A percentile compares a stretch with the other conserved stretches of the same genome.
These are phyloP conservation scores for Xylaria sp. DNA, from an alignment of 2,329 filamentous ascomycete genomes.

Conservation along the genomic window DNA sequence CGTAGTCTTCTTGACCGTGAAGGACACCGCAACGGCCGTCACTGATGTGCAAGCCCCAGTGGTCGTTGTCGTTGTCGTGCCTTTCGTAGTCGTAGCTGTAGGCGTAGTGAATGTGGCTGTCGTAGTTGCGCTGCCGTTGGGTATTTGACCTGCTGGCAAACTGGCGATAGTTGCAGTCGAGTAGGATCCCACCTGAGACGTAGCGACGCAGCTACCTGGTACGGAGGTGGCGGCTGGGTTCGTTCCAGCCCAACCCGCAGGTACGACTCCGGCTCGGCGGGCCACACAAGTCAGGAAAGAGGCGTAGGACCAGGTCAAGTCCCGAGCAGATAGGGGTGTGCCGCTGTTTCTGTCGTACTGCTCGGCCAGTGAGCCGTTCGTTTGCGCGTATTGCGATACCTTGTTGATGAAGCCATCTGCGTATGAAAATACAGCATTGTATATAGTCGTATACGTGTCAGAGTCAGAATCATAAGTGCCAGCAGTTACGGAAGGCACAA, in stretches of 20 bases:
- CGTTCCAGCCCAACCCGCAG: constrained; percentile 58
- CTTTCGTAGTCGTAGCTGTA: constrained; percentile 38
- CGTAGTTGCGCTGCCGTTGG: constrained; percentile 40
- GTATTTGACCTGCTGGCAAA: constrained; percentile 58
- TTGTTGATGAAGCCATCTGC: constrained; percentile 67
- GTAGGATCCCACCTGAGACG: constrained; percentile 58
- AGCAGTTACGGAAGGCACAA: constrained; percentile 60
- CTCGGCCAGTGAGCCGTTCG: constrained; percentile 70
- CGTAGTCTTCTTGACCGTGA: constrained; percentile 64
- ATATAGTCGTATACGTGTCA: constrained; percentile 58
- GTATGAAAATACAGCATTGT: constrained; percentile 61
- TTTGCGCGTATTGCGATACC: constrained; percentile 65
- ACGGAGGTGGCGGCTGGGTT: constrained; percentile 52
- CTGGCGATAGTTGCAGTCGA: constrained; percentile 51
- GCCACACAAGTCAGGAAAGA: constrained; percentile 66
- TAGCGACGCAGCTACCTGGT: constrained; percentile 54
- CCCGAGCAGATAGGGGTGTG: constrained; percentile 64
- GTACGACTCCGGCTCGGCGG: constrained; percentile 60
- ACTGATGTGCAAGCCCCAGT: constrained; percentile 46
- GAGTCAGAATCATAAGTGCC: constrained; percentile 65
- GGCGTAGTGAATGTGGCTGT: constrained; percentile 34
- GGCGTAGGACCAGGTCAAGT: constrained; percentile 56
- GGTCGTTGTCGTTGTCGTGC: constrained; percentile 24
- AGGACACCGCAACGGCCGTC: constrained; percentile 63
- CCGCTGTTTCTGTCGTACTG: constrained; percentile 65